Evolutionary conservation across 1,139 yeast genomes (phyloP).

Genomic region (Kodamaea anthophila): DNA sequence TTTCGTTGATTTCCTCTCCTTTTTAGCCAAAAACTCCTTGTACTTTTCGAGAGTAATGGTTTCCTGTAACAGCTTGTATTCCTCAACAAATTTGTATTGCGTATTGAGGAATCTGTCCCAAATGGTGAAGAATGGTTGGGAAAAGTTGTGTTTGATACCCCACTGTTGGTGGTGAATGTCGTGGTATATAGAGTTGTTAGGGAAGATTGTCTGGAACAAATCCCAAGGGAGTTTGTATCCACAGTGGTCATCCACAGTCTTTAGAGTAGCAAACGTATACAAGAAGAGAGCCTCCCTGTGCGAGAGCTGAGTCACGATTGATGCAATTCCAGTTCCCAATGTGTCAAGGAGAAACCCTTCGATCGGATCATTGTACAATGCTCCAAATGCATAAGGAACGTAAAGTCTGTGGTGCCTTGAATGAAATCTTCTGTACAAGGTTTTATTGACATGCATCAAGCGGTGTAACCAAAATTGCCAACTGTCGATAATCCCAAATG

Average conservation of each 20-base stretch:
- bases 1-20: slow-evolving; percentile 13
- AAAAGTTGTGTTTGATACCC: slow-evolving; percentile 88
- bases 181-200: slow-evolving; percentile 92
- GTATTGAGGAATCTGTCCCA: slow-evolving; percentile 81
- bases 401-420: slow-evolving; percentile 91
- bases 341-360: slow-evolving; percentile 94
- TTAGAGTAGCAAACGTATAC: slow-evolving; percentile 84
- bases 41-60: slow-evolving; percentile 58
- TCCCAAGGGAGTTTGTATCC: slow-evolving; percentile 91
- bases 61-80: slow-evolving; percentile 51
- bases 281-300: slow-evolving; percentile 72
- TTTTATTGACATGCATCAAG: slow-evolving; percentile 76
- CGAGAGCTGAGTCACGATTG: slow-evolving; percentile 53
- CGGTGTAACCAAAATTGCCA: slow-evolving; percentile 95
- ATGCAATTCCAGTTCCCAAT: slow-evolving; percentile 82
- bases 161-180: slow-evolving; percentile 96
- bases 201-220: slow-evolving; percentile 81
- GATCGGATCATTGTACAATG: slow-evolving; percentile 85
- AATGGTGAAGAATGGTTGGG: slow-evolving; percentile 94
- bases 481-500: slow-evolving; percentile 74
- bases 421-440: slow-evolving; percentile 74
- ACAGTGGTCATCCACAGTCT: slow-evolving; percentile 97
- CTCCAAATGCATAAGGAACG: slow-evolving; percentile 96
- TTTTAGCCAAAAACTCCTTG: slow-evolving; percentile 51
- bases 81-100: slow-evolving; percentile 60